phyloP scores from a whole-genome alignment of 2,329 filamentous ascomycete species.

The Phaeosphaeria sp. region DNA sequence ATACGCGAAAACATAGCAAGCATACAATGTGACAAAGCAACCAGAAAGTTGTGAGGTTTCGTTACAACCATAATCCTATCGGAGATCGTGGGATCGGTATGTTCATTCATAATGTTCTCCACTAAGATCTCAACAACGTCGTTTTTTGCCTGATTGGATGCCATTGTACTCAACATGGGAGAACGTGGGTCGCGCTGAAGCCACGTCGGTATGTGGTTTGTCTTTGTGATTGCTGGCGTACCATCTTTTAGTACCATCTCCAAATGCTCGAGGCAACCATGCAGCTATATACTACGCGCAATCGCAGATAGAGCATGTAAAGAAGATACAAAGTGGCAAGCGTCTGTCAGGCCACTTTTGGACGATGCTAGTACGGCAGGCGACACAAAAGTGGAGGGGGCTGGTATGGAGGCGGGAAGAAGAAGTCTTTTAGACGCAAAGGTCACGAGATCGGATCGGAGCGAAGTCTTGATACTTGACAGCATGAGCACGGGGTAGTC shows the following conservation, averaged over 20 bases:
- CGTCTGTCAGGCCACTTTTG: no score
- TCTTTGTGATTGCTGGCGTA: no score
- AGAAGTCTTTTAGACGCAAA: neutral
- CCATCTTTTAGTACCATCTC: no score
- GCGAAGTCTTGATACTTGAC: neutral
- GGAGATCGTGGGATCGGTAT: neutral
- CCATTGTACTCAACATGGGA: neutral
- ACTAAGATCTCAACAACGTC: neutral
- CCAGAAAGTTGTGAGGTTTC: neutral
- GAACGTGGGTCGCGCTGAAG: no score
- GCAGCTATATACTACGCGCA: neutral
- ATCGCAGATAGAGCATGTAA: neutral
- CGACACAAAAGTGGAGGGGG: no score
- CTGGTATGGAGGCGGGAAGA: neutral
- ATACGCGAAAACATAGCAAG: neutral
- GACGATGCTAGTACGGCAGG: no score
- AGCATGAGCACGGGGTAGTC: neutral
- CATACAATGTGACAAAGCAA: conserved; percentile 10
- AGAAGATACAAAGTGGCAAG: neutral
- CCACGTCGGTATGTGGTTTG: neutral
- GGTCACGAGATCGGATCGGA: neutral
- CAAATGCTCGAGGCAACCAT: no score
- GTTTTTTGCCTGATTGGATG: neutral
- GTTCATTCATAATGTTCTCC: neutral
- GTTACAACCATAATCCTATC: neutral